Evolutionary conservation across 2,329 filamentous ascomycete species (phyloP), one percentile per base, ranked within the genome.

Genomic region (Balansia obtecta): DNA sequence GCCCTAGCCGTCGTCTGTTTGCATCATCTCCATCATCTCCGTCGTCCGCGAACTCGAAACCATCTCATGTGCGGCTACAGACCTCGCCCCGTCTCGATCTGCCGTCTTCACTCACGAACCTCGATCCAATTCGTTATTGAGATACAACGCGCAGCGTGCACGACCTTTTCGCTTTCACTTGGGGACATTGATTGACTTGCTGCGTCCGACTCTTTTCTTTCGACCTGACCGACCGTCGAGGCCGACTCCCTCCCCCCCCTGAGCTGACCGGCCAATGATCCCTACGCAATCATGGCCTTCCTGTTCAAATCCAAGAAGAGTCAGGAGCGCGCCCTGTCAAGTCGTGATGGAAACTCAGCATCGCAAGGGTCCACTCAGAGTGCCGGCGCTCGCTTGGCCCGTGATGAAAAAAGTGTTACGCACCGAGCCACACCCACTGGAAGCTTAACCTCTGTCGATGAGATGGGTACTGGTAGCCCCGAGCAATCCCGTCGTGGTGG

Each of bases 301-400:
- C 76, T 89, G 54, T 89, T 89, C 73, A 88, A 88, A 67, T 86
- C 83, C 51, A 89, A 88, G 70, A 88, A 87, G 69, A 77, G 79
- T 63, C 82, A 85, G 66, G 80, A 83, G 60, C 78, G 81, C 63
- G 71, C 70, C 51, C 64, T 77, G 57, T 69, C 72, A 49, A 76
- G 71, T 63, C 76, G 77, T 62, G 77, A 81, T 61, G 76, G 72
- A 48, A 69, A 68, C 53, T 61, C 68, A 27, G 67, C 65, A 48
- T 71, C 74, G 7, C 72, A 73, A 61, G 71, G 69, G 48, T 75
- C 71, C 37, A 65, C 77, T 42, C 71, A 73, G 58, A 72, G 71
- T 61, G 66, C 69, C 53, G 71, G 71, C 53, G 68, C 69, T 57
- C 72, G 76, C 58, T 60, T 63, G 13, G 51, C 61, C 32, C 68